Base-by-base conservation (phyloP, 1,284 basidiomycete genomes). In the Cerrena zonata region DNA sequence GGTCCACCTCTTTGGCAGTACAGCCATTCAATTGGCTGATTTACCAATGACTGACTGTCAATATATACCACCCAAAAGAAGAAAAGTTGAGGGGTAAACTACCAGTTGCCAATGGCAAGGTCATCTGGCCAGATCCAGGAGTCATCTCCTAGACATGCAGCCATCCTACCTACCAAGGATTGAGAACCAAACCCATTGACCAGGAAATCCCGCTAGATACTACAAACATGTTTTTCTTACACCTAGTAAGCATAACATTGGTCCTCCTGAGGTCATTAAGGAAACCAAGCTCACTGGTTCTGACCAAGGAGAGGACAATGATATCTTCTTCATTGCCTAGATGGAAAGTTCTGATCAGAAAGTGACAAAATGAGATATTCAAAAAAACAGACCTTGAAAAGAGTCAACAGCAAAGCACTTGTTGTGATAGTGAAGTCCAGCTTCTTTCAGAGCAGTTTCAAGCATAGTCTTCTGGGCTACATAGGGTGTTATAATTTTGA, bases 211-310 rank as follows among this genome's bases (percentile, higher is more conserved):
- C 72, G 54, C 72, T 82, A 22, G 81, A 73, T 47, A 80, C 70
- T 57, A 87, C 81, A 52, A 79, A 78, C 84, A 87, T 85, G 36
- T 80, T 79, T 43, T 68, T 73, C 63, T 82, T 84, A 71, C 79
- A 84, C 12, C 82, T 72, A 1, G 78, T 78, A 41, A 87, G 66
- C 82, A 88, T 84, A 37, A 87, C 84, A 63, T 87, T 87, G 13
- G 76, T 75, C 1, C 84, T 75, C 3, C 75, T 65, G 12, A 62
- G n/a, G 46, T 74, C 75, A 5, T 48, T 56, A 19, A 84, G 60
- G 56, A 83, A 84, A 1, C 81, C 80, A 1, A 73, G 59, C 2
- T 53, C 58, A 1, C 58, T 51, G 0, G 79, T 70, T 11, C 79
- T 69, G 2, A 81, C 77, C n/a, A 80, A 53, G 3, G 79, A 86